Evolutionary conservation across 108 stramenopile species (phyloP).

Genomic region (Bacterosira constricta): DNA sequence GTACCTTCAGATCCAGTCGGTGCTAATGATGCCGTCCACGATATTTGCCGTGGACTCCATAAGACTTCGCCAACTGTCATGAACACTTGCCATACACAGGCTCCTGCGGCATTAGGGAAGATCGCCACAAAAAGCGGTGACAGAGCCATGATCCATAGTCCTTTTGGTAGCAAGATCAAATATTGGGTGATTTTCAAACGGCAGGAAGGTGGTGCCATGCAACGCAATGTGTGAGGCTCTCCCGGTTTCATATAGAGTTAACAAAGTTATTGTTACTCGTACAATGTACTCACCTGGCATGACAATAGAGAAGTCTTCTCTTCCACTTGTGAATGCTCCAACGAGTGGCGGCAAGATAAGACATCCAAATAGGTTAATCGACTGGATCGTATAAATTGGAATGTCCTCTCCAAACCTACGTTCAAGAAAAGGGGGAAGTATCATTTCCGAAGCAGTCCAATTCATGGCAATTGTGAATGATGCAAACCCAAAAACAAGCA

Average conservation of each 20-base stretch:
- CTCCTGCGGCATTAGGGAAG: conserved; percentile 23
- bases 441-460: conserved; percentile 22
- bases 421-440: conserved; percentile 26
- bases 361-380: conserved; percentile 36
- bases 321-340: conserved; percentile 39
- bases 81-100: conserved; percentile 46
- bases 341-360: conserved; percentile 42
- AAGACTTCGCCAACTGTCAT: conserved; percentile 50
- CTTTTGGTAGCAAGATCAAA: background rate
- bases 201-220: no score
- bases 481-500: conserved; percentile 25
- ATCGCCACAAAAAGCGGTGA: conserved; percentile 18
- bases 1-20: conserved; percentile 49
- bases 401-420: conserved; percentile 21
- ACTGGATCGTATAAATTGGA: conserved; percentile 28
- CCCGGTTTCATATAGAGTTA: no score
- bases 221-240: no score
- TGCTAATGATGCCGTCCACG: conserved; percentile 42
- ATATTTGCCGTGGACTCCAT: conserved; percentile 41
- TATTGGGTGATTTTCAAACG: no score
- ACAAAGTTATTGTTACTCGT: no score
- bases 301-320: conserved; percentile 25
- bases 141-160: conserved; percentile 33
- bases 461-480: conserved; percentile 21
- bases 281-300: conserved; percentile 19